These are phyloP conservation scores for Rhynchospora tenuis DNA, from an alignment of 176 grass and related monocot species.

Conservation along the genomic window DNA sequence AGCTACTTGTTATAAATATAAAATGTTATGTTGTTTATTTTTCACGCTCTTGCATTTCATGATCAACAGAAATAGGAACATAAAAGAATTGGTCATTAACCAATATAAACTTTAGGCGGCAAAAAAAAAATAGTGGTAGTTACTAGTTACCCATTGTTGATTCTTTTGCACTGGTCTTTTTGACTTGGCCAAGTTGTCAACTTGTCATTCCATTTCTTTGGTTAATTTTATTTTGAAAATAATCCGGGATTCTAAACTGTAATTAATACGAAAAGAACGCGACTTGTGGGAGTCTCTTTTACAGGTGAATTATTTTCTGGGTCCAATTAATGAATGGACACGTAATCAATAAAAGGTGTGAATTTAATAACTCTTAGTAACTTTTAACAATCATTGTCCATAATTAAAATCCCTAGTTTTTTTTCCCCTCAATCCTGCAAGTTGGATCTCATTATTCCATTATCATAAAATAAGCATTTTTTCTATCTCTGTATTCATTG, in stretches of 20 bases:
- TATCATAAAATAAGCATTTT: background rate
- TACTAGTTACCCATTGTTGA: no score
- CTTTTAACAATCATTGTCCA: background rate
- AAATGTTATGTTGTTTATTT: no score
- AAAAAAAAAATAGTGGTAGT: no score
- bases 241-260: background rate
- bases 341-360: background rate
- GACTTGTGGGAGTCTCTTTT: background rate
- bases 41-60: no score
- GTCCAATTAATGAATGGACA: background rate
- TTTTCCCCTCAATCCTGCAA: background rate
- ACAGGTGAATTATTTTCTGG: background rate
- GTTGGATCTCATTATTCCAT: background rate
- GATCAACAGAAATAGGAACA: no score
- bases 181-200: no score
- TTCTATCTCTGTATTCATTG: no score
- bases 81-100: no score
- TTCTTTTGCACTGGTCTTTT: no score
- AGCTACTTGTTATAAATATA: no score
- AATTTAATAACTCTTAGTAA: background rate
- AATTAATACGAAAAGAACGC: background rate
- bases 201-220: background rate
- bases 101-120: no score
- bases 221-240: background rate
- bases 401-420: background rate